These are phyloP conservation scores for Citrus maxima DNA, from an alignment of 345 rosid species.

Conservation along the genomic window DNA sequence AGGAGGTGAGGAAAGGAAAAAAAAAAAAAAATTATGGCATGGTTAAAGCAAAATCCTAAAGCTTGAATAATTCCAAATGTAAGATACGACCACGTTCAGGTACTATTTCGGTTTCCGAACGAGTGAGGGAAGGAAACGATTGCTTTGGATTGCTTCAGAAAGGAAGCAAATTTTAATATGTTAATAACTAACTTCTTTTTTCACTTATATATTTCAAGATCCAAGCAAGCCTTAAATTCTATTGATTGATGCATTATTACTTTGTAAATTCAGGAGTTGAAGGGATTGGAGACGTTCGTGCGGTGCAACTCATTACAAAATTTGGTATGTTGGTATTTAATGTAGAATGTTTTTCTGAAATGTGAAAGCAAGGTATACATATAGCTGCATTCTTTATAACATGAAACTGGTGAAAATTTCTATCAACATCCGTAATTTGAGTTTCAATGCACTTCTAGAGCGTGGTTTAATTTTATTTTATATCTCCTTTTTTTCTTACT, in stretches of 20 bases:
- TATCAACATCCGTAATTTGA: background rate
- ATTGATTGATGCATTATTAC: conserved; percentile 13
- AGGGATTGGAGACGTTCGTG: conserved; percentile 80
- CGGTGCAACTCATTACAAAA: conserved; percentile 63
- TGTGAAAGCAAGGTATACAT: background rate
- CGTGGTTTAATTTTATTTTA: background rate
- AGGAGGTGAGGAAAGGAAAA: background rate
- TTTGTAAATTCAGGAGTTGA: conserved; percentile 63
- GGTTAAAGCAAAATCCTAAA: background rate
- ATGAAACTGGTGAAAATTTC: background rate
- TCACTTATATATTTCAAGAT: background rate
- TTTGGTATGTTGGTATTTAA: conserved; percentile 54
- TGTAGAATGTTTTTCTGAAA: background rate
- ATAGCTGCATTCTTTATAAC: background rate
- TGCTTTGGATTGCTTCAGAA: background rate
- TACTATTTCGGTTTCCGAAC: background rate
- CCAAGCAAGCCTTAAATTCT: background rate
- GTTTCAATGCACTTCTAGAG: background rate
- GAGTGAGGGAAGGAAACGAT: background rate
- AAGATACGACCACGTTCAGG: background rate
- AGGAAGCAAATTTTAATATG: background rate
- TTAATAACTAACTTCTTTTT: background rate
- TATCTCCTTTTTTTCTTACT: background rate
- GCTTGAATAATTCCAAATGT: background rate
- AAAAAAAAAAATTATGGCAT: background rate